Evolutionary conservation across 2,329 filamentous ascomycete genomes (phyloP).

Genomic region (Neonectria neomacrospora): DNA sequence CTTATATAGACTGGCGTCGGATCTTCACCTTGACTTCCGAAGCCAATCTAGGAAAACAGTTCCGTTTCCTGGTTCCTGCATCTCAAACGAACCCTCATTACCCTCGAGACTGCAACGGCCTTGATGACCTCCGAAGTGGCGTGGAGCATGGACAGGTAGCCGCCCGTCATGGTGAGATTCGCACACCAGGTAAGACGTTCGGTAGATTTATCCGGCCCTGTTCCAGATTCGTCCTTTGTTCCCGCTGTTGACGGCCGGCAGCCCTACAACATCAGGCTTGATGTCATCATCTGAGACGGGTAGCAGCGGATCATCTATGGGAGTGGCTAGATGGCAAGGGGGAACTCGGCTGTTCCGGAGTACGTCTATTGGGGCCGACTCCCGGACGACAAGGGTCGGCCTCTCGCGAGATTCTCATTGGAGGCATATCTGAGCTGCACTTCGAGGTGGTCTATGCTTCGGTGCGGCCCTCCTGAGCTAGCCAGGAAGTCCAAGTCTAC

Average conservation of each 20-base stretch:
- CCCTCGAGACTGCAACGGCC: conserved; percentile 3
- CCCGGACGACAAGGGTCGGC: neutral
- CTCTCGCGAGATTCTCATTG: conserved; percentile 17
- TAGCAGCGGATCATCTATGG: neutral
- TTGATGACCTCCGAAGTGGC: conserved; percentile 30
- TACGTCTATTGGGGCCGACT: conserved; percentile 9
- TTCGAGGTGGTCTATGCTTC: neutral
- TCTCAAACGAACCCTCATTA: neutral
- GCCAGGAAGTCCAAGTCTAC: neutral
- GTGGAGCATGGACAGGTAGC: conserved; percentile 12
- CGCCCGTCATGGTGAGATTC: conserved; percentile 14
- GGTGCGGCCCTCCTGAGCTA: neutral
- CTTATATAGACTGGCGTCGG: neutral
- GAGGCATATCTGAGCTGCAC: conserved; percentile 27
- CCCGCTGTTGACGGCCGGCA: neutral
- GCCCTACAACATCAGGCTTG: conserved; percentile 6
- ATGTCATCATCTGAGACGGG: conserved; percentile 12
- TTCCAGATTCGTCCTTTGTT: conserved; percentile 20
- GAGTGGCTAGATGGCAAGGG: conserved; percentile 24
- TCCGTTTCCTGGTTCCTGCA: neutral
- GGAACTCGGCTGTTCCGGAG: conserved; percentile 24
- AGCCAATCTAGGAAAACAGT: neutral
- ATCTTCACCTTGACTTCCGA: neutral
- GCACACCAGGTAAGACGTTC: neutral
- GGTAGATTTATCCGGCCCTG: neutral